Evolutionary conservation across 1,284 basidiomycete species (phyloP).

Genomic region (Termitomyces sp.): DNA sequence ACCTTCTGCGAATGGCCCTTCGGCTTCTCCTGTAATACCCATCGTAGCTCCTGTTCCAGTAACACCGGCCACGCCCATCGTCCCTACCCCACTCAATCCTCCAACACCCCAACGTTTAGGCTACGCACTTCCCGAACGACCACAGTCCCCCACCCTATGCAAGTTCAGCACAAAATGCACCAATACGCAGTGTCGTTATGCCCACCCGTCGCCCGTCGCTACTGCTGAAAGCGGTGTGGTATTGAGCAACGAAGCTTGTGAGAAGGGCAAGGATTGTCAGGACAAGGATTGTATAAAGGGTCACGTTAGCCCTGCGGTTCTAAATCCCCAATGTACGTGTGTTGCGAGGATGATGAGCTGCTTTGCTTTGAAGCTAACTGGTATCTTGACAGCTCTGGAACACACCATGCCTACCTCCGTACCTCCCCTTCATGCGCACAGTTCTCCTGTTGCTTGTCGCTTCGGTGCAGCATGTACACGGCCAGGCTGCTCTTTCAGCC

Average conservation of each 20-base stretch:
- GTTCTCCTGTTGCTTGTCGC: slow-evolving; percentile 54
- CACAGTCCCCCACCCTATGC: slow-evolving; percentile 82
- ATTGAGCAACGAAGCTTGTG: slow-evolving; percentile 84
- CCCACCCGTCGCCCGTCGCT: slow-evolving; percentile 89
- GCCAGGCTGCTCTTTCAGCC: slow-evolving; percentile 64
- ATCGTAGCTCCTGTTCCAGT: slow-evolving; percentile 32
- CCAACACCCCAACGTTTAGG: slow-evolving; percentile 32
- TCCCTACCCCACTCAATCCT: slow-evolving; percentile 12
- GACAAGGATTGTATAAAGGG: slow-evolving; percentile 88
- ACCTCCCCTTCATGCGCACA: slow-evolving; percentile 27
- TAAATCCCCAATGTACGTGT: slow-evolving; percentile 53
- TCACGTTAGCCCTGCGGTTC: slow-evolving; percentile 81
- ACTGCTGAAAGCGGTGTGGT: slow-evolving; percentile 91
- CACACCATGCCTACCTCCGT: slow-evolving; percentile 34
- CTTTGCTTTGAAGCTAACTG: slow-evolving; percentile 9
- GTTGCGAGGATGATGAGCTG: not conserved
- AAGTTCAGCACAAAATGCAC: slow-evolving; percentile 88
- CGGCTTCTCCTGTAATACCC: slow-evolving; percentile 24
- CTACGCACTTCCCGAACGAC: slow-evolving; percentile 65
- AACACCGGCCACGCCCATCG: slow-evolving; percentile 21
- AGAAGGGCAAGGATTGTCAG: slow-evolving; percentile 79
- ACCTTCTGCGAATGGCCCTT: slow-evolving; percentile 23
- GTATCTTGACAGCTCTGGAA: slow-evolving; percentile 36
- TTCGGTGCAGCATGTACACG: slow-evolving; percentile 74
- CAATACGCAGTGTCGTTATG: slow-evolving; percentile 81